A percentile compares a stretch with the other conserved stretches of the same genome.
Conservation (phyloP, 139 green algal genomes). For the Desmodesmus armatus region DNA sequence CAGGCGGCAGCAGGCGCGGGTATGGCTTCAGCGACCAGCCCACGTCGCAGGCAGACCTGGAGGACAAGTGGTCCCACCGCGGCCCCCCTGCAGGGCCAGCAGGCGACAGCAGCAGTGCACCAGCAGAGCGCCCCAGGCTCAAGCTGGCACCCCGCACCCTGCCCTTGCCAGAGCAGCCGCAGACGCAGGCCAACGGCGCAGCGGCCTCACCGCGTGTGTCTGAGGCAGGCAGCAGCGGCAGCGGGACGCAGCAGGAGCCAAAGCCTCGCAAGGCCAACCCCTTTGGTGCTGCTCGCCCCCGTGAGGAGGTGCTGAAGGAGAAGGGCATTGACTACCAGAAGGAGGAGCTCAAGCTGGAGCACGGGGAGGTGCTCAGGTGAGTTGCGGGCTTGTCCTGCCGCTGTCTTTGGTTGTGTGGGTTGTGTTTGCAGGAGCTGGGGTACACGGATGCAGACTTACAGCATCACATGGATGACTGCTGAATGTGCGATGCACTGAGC, state of each 20-base stretch:
- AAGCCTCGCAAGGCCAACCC: constrained; percentile 65
- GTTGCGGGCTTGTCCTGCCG: too few species aligned
- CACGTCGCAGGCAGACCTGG: constrained; percentile 29
- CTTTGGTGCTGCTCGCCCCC: constrained; percentile 87
- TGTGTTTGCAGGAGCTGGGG: too few species aligned
- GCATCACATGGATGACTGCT: too few species aligned
- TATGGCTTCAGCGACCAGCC: constrained; percentile 48
- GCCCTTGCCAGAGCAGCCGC: constrained; percentile 32
- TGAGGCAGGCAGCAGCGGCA: not conserved
- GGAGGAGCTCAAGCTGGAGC: constrained; percentile 74
- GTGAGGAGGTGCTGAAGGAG: constrained; percentile 93
- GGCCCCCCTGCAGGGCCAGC: constrained; percentile 14
- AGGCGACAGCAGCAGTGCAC: not conserved
- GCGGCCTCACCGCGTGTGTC: not conserved
- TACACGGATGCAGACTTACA: too few species aligned
- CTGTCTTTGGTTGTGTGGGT: too few species aligned
- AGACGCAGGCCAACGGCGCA: constrained; percentile 3
- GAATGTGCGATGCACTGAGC: too few species aligned
- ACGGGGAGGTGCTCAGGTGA: constrained; percentile 63
- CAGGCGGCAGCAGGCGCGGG: not conserved
- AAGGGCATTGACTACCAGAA: constrained; percentile 82
- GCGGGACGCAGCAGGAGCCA: constrained; percentile 3
- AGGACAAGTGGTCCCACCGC: constrained; percentile 43
- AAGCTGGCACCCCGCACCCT: constrained; percentile 73
- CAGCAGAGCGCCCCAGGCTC: constrained; percentile 64